Percentiles rank a stretch among this genome's conserved stretches.
Conservation (phyloP, 2,329 filamentous ascomycete genomes). For the Hymenoscyphus linearis region DNA sequence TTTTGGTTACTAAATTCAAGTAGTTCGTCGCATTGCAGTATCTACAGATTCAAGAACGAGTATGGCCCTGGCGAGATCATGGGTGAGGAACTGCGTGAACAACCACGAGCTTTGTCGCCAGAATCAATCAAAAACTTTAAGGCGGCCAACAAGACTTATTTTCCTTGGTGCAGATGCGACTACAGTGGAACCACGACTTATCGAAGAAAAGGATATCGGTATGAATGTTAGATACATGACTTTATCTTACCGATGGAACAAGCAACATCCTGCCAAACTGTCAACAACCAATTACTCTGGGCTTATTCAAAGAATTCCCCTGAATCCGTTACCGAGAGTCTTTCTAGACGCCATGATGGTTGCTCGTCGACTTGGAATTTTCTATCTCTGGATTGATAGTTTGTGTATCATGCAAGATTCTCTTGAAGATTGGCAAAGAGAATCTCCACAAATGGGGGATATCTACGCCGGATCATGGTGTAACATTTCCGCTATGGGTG, state of each 20-base stretch:
- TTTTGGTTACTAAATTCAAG: background rate
- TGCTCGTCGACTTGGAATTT: conserved; percentile 22
- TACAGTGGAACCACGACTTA: background rate
- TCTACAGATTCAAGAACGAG: conserved; percentile 7
- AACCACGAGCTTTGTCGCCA: conserved; percentile 3
- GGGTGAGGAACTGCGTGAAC: conserved; percentile 6
- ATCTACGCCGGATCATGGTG: conserved; percentile 26
- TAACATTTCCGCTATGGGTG: conserved; percentile 21
- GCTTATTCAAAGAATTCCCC: conserved; percentile 9
- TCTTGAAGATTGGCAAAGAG: conserved; percentile 25
- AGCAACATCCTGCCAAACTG: conserved; percentile 13
- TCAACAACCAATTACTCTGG: conserved; percentile 8
- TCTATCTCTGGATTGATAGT: conserved; percentile 33
- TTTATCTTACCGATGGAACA: conserved; percentile 28
- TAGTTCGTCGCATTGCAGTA: conserved; percentile 6
- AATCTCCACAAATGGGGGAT: conserved; percentile 24
- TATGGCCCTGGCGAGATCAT: conserved; percentile 7
- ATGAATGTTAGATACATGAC: conserved; percentile 19
- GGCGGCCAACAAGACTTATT: conserved; percentile 7
- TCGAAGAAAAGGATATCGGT: conserved; percentile 2
- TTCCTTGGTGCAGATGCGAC: conserved; percentile 2
- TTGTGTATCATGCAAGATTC: conserved; percentile 33
- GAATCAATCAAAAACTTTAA: background rate
- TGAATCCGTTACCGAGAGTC: conserved; percentile 20
- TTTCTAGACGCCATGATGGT: conserved; percentile 29